Conservation (phyloP, 306 rosid genomes). For the Cucurbita ficifolia region DNA sequence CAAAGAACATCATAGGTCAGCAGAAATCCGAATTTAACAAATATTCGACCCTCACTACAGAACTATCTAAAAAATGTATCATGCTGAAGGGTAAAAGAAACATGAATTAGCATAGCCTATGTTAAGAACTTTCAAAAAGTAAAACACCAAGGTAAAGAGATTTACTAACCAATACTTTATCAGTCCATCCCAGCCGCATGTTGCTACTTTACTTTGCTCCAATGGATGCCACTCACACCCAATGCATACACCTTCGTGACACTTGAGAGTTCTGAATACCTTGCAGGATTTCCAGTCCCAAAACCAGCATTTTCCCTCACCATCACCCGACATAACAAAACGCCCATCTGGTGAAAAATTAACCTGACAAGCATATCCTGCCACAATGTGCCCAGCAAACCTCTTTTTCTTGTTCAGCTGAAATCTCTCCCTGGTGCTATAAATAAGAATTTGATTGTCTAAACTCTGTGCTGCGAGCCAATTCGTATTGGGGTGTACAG, state of each 20-base stretch:
- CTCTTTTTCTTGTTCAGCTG: conserved; percentile 95
- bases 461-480: conserved; percentile 98
- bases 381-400: conserved; percentile 87
- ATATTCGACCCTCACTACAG: neutral
- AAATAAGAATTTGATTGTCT: conserved; percentile 95
- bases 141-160: neutral
- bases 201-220: conserved; percentile 95
- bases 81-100: neutral
- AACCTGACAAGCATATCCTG: conserved; percentile 93
- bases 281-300: conserved; percentile 99
- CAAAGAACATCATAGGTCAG: neutral
- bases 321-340: conserved; percentile 88
- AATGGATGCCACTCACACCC: conserved; percentile 88
- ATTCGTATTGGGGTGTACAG: conserved; percentile 79
- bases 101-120: neutral
- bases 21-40: neutral
- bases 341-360: conserved; percentile 95
- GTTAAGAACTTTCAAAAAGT: neutral
- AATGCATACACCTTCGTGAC: conserved; percentile 91
- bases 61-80: neutral
- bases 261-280: conserved; percentile 85
- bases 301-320: conserved; percentile 97
- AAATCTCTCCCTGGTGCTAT: conserved; percentile 91
- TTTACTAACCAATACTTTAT: conserved; percentile 81
- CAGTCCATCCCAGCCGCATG: conserved; percentile 98